Conservation (phyloP, 345 rosid species). For the Hibiscus syriacus region DNA sequence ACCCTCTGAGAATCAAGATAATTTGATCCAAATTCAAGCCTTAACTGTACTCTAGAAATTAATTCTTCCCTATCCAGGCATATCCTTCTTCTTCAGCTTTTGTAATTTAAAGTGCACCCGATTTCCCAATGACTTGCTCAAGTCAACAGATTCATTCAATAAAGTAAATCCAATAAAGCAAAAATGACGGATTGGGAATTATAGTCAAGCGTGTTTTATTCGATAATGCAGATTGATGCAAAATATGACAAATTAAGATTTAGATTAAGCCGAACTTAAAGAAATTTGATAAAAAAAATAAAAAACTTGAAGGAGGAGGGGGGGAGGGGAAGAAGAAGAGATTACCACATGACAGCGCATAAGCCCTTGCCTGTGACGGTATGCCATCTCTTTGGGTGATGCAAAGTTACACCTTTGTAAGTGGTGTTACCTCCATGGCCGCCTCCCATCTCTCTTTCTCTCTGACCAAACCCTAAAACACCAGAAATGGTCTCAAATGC, state of each 20-base stretch:
- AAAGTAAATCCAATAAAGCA: background rate
- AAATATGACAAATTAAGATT: background rate
- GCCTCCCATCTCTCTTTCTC: slow-evolving; percentile 43
- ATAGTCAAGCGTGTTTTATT: background rate
- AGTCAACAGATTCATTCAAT: background rate
- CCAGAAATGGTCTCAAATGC: slow-evolving; percentile 9
- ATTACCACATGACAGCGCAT: slow-evolving; percentile 85
- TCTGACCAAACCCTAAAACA: slow-evolving; percentile 16
- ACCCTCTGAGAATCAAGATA: background rate
- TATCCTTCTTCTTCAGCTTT: background rate
- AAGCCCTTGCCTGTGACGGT: slow-evolving; percentile 78
- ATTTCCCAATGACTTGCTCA: background rate
- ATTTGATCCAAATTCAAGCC: background rate
- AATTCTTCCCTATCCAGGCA: background rate
- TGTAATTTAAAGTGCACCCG: background rate
- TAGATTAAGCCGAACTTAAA: background rate
- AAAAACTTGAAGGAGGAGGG: no score
- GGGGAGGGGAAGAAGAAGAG: background rate
- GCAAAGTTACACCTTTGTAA: slow-evolving; percentile 68
- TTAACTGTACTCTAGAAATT: background rate
- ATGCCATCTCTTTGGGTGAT: slow-evolving; percentile 84
- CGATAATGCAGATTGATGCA: background rate
- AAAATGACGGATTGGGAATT: background rate
- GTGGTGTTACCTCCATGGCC: slow-evolving; percentile 58
- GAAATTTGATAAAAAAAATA: no score